These are phyloP conservation scores for Diaporthe vexans DNA, from an alignment of 2,329 filamentous ascomycete species.

Conservation along the genomic window DNA sequence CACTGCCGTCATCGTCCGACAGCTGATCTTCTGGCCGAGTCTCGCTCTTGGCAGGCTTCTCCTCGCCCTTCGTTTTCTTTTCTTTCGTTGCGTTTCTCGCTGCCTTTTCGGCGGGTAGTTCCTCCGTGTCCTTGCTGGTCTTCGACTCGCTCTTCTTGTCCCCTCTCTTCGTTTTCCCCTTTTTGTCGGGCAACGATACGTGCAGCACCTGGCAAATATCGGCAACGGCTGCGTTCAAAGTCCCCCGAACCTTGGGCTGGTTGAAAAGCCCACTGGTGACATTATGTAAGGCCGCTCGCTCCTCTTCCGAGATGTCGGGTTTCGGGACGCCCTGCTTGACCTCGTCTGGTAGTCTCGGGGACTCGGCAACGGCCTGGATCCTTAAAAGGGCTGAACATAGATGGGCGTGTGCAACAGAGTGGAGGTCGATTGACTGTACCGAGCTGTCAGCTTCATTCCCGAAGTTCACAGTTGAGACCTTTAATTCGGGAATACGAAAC, in stretches of 20 bases:
- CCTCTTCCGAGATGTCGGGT: slow-evolving; percentile 66
- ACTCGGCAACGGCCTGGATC: slow-evolving; percentile 66
- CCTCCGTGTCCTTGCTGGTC: slow-evolving; percentile 49
- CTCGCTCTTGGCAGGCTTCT: slow-evolving; percentile 43
- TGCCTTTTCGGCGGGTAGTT: slow-evolving; percentile 47
- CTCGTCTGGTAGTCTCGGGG: slow-evolving; percentile 63
- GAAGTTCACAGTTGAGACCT: neutral
- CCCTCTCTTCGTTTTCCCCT: slow-evolving; percentile 51
- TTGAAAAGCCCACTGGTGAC: slow-evolving; percentile 72
- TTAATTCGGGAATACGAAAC: neutral
- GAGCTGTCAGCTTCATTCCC: slow-evolving; percentile 3
- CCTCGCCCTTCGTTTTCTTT: slow-evolving; percentile 45
- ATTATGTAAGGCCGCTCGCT: slow-evolving; percentile 67
- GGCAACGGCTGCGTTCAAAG: slow-evolving; percentile 62
- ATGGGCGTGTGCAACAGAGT: slow-evolving; percentile 69
- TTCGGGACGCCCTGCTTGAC: slow-evolving; percentile 63
- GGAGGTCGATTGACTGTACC: slow-evolving; percentile 67
- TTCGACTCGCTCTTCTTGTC: slow-evolving; percentile 45
- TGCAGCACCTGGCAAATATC: slow-evolving; percentile 64
- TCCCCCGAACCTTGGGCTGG: slow-evolving; percentile 63
- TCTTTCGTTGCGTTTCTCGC: slow-evolving; percentile 40
- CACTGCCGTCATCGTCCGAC: slow-evolving; percentile 51
- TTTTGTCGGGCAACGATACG: slow-evolving; percentile 62
- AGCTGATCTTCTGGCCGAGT: slow-evolving; percentile 45
- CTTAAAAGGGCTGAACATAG: slow-evolving; percentile 68